Conservation (phyloP, 2,329 filamentous ascomycete species). For the Scytalidium lignicola region DNA sequence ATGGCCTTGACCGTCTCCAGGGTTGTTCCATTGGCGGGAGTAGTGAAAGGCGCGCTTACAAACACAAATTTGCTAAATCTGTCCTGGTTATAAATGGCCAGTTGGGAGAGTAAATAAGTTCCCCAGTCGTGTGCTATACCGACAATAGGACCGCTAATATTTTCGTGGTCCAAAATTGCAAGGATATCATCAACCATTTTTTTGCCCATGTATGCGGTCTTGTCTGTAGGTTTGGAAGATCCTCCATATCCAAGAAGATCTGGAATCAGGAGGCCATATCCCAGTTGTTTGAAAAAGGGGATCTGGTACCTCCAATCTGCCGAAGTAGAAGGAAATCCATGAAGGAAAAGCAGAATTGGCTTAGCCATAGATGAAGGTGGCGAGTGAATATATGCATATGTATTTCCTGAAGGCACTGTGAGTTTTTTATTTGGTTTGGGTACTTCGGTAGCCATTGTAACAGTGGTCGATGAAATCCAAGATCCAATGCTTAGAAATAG, state of each 20-base stretch:
- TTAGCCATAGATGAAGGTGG: not conserved
- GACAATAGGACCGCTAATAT: slow-evolving; percentile 5
- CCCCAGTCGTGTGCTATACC: slow-evolving; percentile 23
- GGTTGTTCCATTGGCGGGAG: slow-evolving; percentile 7
- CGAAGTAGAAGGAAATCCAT: slow-evolving; percentile 42
- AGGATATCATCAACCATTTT: slow-evolving; percentile 29
- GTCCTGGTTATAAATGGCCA: slow-evolving; percentile 9
- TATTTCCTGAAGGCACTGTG: slow-evolving; percentile 7
- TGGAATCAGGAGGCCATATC: slow-evolving; percentile 38
- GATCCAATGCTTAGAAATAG: no score
- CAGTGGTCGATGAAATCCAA: not conserved
- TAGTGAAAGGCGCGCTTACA: slow-evolving; percentile 9
- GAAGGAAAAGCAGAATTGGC: slow-evolving; percentile 37
- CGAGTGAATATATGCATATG: slow-evolving; percentile 25
- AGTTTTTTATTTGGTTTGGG: slow-evolving; percentile 6
- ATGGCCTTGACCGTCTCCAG: slow-evolving; percentile 5
- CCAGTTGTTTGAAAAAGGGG: slow-evolving; percentile 19
- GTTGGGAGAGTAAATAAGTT: slow-evolving; percentile 9
- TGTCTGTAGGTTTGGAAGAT: slow-evolving; percentile 25
- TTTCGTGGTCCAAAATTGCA: slow-evolving; percentile 28
- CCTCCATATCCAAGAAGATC: slow-evolving; percentile 37
- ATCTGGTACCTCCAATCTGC: slow-evolving; percentile 33
- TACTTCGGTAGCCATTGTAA: not conserved
- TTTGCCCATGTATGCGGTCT: slow-evolving; percentile 26
- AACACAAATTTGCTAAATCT: slow-evolving; percentile 14